Evolutionary conservation across 169 alveolate genomes (phyloP), one percentile per base, ranked within the genome.

Genomic region (Cryptosporidium muris): DNA sequence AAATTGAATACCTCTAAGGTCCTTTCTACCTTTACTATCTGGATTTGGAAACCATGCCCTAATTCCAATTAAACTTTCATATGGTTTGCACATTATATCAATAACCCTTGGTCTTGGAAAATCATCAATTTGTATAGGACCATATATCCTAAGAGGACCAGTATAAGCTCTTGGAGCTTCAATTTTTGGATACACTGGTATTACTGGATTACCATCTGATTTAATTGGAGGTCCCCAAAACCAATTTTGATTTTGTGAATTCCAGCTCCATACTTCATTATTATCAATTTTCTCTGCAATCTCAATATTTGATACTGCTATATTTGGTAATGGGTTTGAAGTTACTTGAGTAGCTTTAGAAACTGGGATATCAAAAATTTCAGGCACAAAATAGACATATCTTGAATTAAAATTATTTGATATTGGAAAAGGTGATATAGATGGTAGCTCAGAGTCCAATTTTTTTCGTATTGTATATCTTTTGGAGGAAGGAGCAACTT

Each of bases 21-120:
- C 85, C 48, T 74, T 74, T 25, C 74, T 74, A n/a, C 85, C 68
- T 45, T 51, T 74, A 48, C 85, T 74, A 4, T 74, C 85, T 6
- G 85, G 85, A 42, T 74, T 74, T 25, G 85, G 85, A 48, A 74
- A 74, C 85, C 85, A 74, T 8, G 85, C 85, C 14, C 85, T 74
- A 48, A 74, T 74, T 38, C 85, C 85, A 45, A 74, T 74, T 47
- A 74, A 60, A 45, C 85, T 74, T 37, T 74, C 85, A 48, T 74
- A 74, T 12, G 85, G 85, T 9, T 37, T 74, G 40, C 85, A 74
- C 4, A 74, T n/a, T 40, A 74, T 74, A 60, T 74, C 85, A 7
- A 74, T 48, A 38, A 74, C 85, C 2, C 85, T 37, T 4, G 85
- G 85, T 16, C 54, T 74, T 40, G 85, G 85, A 42, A 74, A 58